Evolutionary conservation across 257 asterid genomes (phyloP), one percentile per base, ranked within the genome.

Genomic region (Schizonepeta tenuifolia): DNA sequence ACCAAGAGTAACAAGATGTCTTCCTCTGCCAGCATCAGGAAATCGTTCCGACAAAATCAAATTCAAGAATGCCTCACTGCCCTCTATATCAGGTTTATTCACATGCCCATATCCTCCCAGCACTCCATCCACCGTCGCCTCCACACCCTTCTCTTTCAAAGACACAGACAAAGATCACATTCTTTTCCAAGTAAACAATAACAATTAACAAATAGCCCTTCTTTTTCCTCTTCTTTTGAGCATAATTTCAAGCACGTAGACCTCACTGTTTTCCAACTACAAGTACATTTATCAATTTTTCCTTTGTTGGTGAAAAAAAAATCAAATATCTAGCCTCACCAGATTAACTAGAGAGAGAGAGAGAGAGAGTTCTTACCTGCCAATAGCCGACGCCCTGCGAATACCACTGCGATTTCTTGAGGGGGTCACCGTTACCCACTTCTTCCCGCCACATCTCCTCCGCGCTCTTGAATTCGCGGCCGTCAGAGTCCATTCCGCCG

Each of bases 401-500:
- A 81, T 93, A 90, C 98, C 98, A 93, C 74, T 83, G 83, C 11
- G 91, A 80, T 79, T 89, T 93, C 84, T 87, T 90, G 66, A 78
- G 78, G 46, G 85, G 85, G 72, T 87, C 95, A 26, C 74, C 81
- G 72, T 82, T 82, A 10, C 97, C 97, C 58, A 90, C 86, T 77
- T 87, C 88, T 83, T 87, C 98, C 73, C 85, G 85, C 98, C 98
- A 93, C 97, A 93, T 93, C 85, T 93, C 96, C 43, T 82, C 88
- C 51, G 95, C 88, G 79, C 78, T 93, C 55, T 58, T 80, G 82
- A 89, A 93, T 59, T 69, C 78, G 51, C 96, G 95, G 69, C 97
- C 97, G 10, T 87, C 92, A 17, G 95, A 90, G 74, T 89, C 96
- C 63, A 77, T 15, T 20, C 96, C 97, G 51, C 79, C 71, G 51